Evolutionary conservation across 1,139 yeast genomes (phyloP), one percentile per base, ranked within the genome.

Genomic region (Yamadazyma conglobata): DNA sequence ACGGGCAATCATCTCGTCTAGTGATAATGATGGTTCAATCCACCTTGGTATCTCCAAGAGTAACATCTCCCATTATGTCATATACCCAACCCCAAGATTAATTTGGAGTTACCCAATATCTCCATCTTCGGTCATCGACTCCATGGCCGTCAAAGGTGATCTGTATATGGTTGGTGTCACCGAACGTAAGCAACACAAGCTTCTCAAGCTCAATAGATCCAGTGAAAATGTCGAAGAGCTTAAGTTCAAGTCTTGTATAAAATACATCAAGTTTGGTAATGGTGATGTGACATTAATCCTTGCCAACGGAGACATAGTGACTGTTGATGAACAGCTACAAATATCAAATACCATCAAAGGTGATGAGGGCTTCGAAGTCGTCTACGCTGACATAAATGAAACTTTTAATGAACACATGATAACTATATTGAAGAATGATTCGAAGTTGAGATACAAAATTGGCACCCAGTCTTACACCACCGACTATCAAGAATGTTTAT

Each of bases 81-180:
- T 85, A 31, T 77, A 76, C 45, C 96, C 96, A 21, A 77, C 93
- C 9, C 95, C 95, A 10, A 82, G 77, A 48, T 61, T 85, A 44
- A 61, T 77, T 25, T 83, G 91, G 83, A 77, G 87, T 1, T 71
- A 74, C 48, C 76, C 91, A 4, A 64, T 84, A 23, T 73, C 87
- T 4, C 91, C 91, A 4, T 67, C 73, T 9, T 65, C 76, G 16
- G 41, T 58, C 1, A 70, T 81, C 14, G 64, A 63, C 35, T 60
- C 68, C 37, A 55, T 70, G 56, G 73, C 60, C 34, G 65, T 65
- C 18, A 44, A 44, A 22, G 38, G 54, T 10, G 47, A 49, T 7
- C 37, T 37, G 22, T 66, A 60, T 47, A 60, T 60, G 8, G 60
- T 66, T 14, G 76, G 77, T 9, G 44, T 67, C 19, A 64, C 71